These are phyloP conservation scores for Tremella mesenterica DNA, from an alignment of 768 basidiomycete species.

Conservation along the genomic window DNA sequence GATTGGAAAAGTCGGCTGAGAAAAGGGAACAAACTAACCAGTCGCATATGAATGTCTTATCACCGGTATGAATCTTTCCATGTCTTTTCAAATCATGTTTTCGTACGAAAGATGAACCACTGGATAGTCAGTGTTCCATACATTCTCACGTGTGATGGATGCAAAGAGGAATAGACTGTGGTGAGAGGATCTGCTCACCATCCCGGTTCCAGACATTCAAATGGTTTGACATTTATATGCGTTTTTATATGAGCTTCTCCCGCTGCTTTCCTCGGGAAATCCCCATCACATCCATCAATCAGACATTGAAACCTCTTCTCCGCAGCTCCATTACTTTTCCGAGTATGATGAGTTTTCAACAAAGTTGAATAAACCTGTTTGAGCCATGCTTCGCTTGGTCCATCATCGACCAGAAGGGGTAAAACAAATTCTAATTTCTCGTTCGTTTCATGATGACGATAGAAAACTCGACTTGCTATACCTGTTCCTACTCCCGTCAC, in stretches of 20 bases:
- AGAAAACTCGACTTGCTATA: too few relatives aligned
- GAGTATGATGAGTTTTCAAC: too few relatives aligned
- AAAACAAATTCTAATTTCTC: too few relatives aligned
- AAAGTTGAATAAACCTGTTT: too few relatives aligned
- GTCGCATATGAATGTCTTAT: conserved; percentile 47
- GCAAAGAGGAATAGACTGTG: background rate
- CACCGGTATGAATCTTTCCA: conserved; percentile 46
- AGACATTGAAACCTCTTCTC: conserved; percentile 41
- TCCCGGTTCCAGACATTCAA: conserved; percentile 42
- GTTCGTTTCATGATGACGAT: too few relatives aligned
- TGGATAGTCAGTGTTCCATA: conserved; percentile 9
- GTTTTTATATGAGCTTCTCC: conserved; percentile 48
- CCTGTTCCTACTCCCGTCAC: too few relatives aligned
- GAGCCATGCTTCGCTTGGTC: too few relatives aligned
- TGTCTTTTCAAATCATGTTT: conserved; percentile 48
- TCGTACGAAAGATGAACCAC: conserved; percentile 47
- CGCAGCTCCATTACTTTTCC: conserved; percentile 16
- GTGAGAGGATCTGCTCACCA: conserved; percentile 40
- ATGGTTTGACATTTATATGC: conserved; percentile 49
- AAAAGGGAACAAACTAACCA: conserved; percentile 39
- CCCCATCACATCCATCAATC: conserved; percentile 40
- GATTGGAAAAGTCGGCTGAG: background rate
- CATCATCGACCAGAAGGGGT: too few relatives aligned
- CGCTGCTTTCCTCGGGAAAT: conserved; percentile 43
- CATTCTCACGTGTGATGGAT: too few relatives aligned